Conservation (phyloP, 371 early-diverging fungal species). For the Lichtheimia hyalospora region DNA sequence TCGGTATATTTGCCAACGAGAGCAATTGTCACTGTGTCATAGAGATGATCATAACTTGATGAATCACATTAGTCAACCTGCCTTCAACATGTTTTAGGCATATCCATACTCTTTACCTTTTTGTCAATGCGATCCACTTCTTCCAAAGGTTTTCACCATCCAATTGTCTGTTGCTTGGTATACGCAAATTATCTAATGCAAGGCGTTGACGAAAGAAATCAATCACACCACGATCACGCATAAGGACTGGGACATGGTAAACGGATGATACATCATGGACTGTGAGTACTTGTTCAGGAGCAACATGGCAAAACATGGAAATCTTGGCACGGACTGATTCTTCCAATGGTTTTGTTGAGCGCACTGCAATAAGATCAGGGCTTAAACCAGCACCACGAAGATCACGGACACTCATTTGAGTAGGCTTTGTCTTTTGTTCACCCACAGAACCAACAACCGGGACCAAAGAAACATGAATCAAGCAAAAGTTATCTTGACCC, state of each 20-base stretch:
- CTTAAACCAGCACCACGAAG: conserved; percentile 93
- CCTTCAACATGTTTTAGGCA: background rate
- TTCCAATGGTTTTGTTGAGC: conserved; percentile 81
- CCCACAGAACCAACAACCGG: conserved; percentile 97
- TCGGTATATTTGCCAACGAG: conserved; percentile 97
- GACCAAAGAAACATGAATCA: conserved; percentile 98
- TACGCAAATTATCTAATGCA: conserved; percentile 60
- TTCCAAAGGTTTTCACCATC: conserved; percentile 67
- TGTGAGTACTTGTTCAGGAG: conserved; percentile 82
- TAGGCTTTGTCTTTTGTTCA: conserved; percentile 99
- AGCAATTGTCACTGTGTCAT: conserved; percentile 86
- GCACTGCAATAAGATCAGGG: conserved; percentile 97
- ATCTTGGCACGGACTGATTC: conserved; percentile 88
- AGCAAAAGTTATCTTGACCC: conserved; percentile 93
- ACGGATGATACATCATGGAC: conserved; percentile 95
- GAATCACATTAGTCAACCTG: conserved; percentile 25
- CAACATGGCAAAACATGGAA: conserved; percentile 97
- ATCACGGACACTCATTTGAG: conserved; percentile 94
- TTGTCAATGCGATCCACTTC: conserved; percentile 80
- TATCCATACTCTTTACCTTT: background rate
- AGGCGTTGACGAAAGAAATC: conserved; percentile 81
- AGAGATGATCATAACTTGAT: conserved; percentile 74
- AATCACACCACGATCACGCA: conserved; percentile 84
- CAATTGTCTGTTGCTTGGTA: conserved; percentile 49
- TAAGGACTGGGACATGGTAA: conserved; percentile 94